Percentiles rank a stretch among this genome's conserved stretches.
Conservation (phyloP, 1,284 basidiomycete species). For the Afroboletus lepidellus region DNA sequence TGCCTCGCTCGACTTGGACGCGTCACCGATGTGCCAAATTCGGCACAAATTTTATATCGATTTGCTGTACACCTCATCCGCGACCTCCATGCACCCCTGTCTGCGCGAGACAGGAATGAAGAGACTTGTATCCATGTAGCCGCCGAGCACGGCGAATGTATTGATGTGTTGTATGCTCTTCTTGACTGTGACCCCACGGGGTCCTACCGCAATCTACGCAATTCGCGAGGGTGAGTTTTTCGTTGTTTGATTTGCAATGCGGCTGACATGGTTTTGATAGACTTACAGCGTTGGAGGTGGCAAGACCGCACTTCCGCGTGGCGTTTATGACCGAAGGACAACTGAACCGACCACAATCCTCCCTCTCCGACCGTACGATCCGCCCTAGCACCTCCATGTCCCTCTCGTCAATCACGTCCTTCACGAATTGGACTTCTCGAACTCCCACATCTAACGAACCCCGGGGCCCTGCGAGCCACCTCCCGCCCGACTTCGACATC, state of each 20-base stretch:
- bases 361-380: conserved; percentile 56
- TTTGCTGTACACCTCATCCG: conserved; percentile 65
- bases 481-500: conserved; percentile 42
- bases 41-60: conserved; percentile 45
- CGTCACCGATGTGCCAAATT: conserved; percentile 37
- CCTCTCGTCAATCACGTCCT: conserved; percentile 44
- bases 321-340: conserved; percentile 55
- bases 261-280: conserved; percentile 35
- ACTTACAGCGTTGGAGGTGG: conserved; percentile 65
- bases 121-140: conserved; percentile 95
- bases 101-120: conserved; percentile 74
- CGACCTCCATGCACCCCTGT: conserved; percentile 64
- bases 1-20: conserved; percentile 58
- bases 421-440: conserved; percentile 34
- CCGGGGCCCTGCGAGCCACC: conserved; percentile 22
- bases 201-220: conserved; percentile 55
- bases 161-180: conserved; percentile 59
- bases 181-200: conserved; percentile 61
- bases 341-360: conserved; percentile 47
- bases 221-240: conserved; percentile 60
- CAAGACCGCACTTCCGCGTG: conserved; percentile 56
- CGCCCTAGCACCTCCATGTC: conserved; percentile 43
- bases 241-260: neutral
- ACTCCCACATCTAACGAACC: conserved; percentile 17
- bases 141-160: conserved; percentile 81